phyloP scores from a whole-genome alignment of 192 early-diverging fungal genomes.

The Coemansia sp. region DNA sequence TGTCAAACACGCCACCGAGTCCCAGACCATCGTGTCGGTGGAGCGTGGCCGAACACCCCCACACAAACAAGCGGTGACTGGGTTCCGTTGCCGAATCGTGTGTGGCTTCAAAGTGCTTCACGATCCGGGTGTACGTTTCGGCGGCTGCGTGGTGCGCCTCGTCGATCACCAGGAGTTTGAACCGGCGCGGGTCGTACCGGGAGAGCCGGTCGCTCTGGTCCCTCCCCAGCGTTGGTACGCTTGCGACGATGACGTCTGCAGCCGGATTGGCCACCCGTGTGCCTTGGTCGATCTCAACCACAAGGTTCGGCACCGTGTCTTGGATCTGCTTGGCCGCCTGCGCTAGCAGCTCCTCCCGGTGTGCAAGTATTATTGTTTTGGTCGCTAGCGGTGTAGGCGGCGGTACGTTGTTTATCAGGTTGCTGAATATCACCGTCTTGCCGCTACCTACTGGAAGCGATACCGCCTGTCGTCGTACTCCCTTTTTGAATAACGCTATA shows the following conservation, averaged over 20 bases:
- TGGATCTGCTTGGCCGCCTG: constrained; percentile 77
- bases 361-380: constrained; percentile 83
- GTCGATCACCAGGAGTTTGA: constrained; percentile 90
- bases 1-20: constrained; percentile 69
- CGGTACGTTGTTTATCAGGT: constrained; percentile 73
- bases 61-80: too few species aligned
- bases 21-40: constrained; percentile 79
- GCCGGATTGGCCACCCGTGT: constrained; percentile 56
- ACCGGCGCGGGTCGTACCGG: constrained; percentile 70
- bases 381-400: constrained; percentile 61
- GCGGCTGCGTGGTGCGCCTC: constrained; percentile 93
- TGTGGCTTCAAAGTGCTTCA: constrained; percentile 68
- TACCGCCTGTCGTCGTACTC: constrained; percentile 73
- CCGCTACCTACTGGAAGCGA: constrained; percentile 84
- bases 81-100: constrained; percentile 39
- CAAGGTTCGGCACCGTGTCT: constrained; percentile 58
- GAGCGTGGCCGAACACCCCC: constrained; percentile 93
- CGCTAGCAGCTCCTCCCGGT: constrained; percentile 82
- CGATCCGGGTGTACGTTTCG: constrained; percentile 67
- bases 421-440: constrained; percentile 87
- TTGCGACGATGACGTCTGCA: constrained; percentile 75
- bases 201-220: constrained; percentile 53
- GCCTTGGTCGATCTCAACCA: constrained; percentile 71
- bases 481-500: constrained; percentile 57
- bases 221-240: constrained; percentile 72